Evolutionary conservation across 306 rosid genomes (phyloP).

Genomic region (Styphnolobium japonicum): DNA sequence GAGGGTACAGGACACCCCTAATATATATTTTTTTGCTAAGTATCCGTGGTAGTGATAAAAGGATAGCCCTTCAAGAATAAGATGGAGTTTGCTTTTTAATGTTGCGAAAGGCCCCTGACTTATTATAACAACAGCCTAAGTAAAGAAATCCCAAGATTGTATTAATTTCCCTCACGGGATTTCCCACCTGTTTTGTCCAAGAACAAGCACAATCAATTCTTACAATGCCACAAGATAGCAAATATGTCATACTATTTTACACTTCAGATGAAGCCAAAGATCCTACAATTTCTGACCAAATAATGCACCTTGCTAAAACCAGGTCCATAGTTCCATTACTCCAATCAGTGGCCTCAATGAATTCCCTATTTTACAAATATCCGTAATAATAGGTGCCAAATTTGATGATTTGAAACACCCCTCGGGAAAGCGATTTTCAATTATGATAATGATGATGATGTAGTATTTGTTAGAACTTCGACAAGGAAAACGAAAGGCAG

Average conservation of each 20-base stretch:
- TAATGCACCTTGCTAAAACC: background rate
- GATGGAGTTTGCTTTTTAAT: constrained; percentile 21
- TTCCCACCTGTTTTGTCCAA: background rate
- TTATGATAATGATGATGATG: constrained; percentile 40
- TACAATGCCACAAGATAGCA: background rate
- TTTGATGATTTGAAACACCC: constrained; percentile 29
- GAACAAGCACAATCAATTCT: background rate
- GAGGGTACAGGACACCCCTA: background rate
- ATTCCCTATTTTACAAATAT: background rate
- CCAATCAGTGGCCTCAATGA: constrained; percentile 7
- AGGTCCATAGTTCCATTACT: background rate
- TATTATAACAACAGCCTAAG: constrained; percentile 4
- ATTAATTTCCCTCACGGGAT: constrained; percentile 13
- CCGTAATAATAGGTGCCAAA: constrained; percentile 30
- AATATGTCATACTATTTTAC: background rate
- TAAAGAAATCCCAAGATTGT: background rate
- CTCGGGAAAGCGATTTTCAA: constrained; percentile 23
- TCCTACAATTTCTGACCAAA: constrained; percentile 9
- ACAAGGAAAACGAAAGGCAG: constrained; percentile 26
- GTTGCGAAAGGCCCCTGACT: constrained; percentile 37
- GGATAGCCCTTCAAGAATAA: background rate
- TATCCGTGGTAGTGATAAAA: background rate
- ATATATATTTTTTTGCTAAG: background rate
- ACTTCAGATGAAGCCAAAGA: constrained; percentile 17
- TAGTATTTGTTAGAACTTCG: constrained; percentile 33